Evolutionary conservation across 768 basidiomycete species (phyloP).

Genomic region (Tubosaeta brunneosetosa): DNA sequence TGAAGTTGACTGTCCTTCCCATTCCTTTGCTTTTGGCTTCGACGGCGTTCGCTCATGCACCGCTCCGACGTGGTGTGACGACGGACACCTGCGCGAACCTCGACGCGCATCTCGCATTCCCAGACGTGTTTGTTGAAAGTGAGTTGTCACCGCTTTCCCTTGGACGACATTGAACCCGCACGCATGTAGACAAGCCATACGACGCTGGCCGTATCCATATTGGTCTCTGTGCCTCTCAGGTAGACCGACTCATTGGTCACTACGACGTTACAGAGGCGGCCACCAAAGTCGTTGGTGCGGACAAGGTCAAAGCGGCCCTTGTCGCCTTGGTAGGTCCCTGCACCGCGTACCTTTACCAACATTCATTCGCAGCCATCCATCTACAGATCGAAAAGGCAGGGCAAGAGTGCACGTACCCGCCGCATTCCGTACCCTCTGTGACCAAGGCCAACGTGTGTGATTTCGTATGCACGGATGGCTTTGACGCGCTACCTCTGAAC

Average conservation of each 20-base stretch:
- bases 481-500: background rate
- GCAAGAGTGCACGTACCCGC: conserved; percentile 26
- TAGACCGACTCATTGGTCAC: conserved; percentile 9
- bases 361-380: background rate
- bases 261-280: conserved; percentile 16
- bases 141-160: background rate
- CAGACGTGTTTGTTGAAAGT: conserved; percentile 14
- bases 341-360: background rate
- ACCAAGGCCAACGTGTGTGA: conserved; percentile 20
- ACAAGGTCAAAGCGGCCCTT: conserved; percentile 20
- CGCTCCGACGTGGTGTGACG: background rate
- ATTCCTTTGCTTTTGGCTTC: conserved; percentile 13
- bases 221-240: conserved; percentile 28
- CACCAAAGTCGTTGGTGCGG: conserved; percentile 16
- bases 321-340: conserved; percentile 19
- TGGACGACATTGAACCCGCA: background rate
- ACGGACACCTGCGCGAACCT: conserved; percentile 18
- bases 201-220: conserved; percentile 25
- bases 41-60: background rate
- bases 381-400: conserved; percentile 23
- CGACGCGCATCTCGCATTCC: conserved; percentile 12
- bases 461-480: conserved; percentile 12
- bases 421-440: conserved; percentile 22
- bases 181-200: background rate
- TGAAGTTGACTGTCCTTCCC: conserved; percentile 14